Percentiles rank a stretch among this genome's conserved stretches.
phyloP scores from a whole-genome alignment of 345 rosid species.

The Lepidium didymum region DNA sequence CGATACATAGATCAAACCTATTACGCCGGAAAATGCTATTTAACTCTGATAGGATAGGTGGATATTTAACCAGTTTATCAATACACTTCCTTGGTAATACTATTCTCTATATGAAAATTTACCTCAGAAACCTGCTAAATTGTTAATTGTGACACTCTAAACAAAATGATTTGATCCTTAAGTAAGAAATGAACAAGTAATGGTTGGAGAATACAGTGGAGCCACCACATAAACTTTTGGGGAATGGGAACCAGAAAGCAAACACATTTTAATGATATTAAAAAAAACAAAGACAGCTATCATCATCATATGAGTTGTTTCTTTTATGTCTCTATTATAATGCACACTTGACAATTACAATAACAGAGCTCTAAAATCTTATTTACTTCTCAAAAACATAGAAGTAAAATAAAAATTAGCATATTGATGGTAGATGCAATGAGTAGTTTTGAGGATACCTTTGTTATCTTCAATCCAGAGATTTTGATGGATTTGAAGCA shows the following conservation, averaged over 20 bases:
- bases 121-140: not conserved
- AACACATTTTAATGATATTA: not conserved
- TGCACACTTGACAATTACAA: not conserved
- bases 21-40: no score
- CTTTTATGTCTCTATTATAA: slow-evolving; percentile 23
- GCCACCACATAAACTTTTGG: slow-evolving; percentile 34
- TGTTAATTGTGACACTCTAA: not conserved
- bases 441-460: not conserved
- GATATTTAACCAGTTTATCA: no score
- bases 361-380: not conserved
- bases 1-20: no score
- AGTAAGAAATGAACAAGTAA: not conserved
- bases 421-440: not conserved
- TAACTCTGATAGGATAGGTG: no score
- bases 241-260: slow-evolving; percentile 21
- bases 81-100: no score
- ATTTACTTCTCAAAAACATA: not conserved
- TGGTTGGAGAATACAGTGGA: slow-evolving; percentile 5
- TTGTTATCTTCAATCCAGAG: not conserved
- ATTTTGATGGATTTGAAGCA: not conserved
- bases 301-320: slow-evolving; percentile 23
- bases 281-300: slow-evolving; percentile 29
- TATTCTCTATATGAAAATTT: no score
- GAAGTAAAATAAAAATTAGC: not conserved
- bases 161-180: not conserved